These are phyloP conservation scores for Inonotus hispidus DNA, from an alignment of 1,284 basidiomycete species.

Conservation along the genomic window DNA sequence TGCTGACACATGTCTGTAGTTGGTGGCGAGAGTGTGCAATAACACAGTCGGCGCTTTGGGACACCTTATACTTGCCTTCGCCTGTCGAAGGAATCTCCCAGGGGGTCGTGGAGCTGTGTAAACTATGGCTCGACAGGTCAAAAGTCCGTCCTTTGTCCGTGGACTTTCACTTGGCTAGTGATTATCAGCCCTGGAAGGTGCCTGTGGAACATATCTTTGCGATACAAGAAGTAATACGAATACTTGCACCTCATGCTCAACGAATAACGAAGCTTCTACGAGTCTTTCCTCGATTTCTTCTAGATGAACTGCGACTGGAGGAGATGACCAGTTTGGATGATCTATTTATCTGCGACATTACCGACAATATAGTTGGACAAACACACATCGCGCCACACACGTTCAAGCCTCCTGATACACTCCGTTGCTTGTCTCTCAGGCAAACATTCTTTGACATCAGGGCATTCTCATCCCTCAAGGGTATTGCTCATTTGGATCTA, in stretches of 20 bases:
- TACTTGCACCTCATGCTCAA: slow-evolving; percentile 17
- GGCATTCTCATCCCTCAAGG: slow-evolving; percentile 16
- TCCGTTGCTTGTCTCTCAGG: slow-evolving; percentile 16
- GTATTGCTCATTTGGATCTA: slow-evolving; percentile 15
- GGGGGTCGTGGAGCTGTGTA: slow-evolving; percentile 16
- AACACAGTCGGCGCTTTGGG: slow-evolving; percentile 14
- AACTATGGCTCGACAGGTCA: slow-evolving; percentile 16
- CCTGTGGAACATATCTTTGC: slow-evolving; percentile 10
- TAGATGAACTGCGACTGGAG: slow-evolving; percentile 12
- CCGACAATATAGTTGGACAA: slow-evolving; percentile 10
- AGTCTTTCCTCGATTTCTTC: slow-evolving; percentile 16
- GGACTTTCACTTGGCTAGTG: slow-evolving; percentile 18
- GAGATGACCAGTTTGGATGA: slow-evolving; percentile 17
- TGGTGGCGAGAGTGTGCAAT: slow-evolving; percentile 18
- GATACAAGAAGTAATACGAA: slow-evolving; percentile 10
- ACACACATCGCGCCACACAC: background rate
- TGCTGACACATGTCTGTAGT: slow-evolving; percentile 16
- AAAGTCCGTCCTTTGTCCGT: slow-evolving; percentile 10
- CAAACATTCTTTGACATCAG: slow-evolving; percentile 18
- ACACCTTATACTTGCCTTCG: slow-evolving; percentile 16
- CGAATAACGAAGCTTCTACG: slow-evolving; percentile 19
- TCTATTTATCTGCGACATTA: slow-evolving; percentile 18
- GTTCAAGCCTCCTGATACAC: slow-evolving; percentile 14
- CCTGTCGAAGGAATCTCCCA: slow-evolving; percentile 14
- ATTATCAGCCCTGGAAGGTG: slow-evolving; percentile 19